phyloP scores from a whole-genome alignment of 2,329 filamentous ascomycete species.

The Aspergillus jensenii region DNA sequence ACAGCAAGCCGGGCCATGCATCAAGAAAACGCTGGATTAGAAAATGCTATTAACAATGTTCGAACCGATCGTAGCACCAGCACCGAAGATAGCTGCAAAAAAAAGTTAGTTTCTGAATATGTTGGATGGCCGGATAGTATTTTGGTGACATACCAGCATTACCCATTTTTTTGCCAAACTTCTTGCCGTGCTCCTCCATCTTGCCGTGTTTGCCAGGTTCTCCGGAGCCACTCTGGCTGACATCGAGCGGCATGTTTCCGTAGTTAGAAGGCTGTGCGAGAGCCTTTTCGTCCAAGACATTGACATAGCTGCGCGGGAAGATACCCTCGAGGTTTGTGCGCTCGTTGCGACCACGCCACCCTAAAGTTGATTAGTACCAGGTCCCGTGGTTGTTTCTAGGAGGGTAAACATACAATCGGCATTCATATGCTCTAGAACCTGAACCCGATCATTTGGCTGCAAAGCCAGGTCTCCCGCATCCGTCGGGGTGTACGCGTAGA shows the following conservation, averaged over 20 bases:
- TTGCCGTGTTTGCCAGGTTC: conserved; percentile 55
- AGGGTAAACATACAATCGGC: conserved; percentile 65
- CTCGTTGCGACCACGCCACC: conserved; percentile 82
- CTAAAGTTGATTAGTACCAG: conserved; percentile 28
- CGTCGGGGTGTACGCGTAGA: conserved; percentile 78
- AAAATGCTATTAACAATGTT: conserved; percentile 92
- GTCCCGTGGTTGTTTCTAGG: background rate
- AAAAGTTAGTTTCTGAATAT: conserved; percentile 19
- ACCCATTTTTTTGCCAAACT: conserved; percentile 93
- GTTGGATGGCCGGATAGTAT: background rate
- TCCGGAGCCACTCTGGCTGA: conserved; percentile 58
- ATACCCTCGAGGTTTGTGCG: conserved; percentile 85
- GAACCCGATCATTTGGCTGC: conserved; percentile 75
- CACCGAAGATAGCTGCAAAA: conserved; percentile 77
- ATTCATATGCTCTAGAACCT: conserved; percentile 91
- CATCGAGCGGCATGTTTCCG: conserved; percentile 71
- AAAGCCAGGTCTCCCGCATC: conserved; percentile 82
- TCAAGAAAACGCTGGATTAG: conserved; percentile 44
- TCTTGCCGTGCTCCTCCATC: conserved; percentile 77
- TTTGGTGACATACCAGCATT: conserved; percentile 54
- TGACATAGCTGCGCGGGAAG: conserved; percentile 90
- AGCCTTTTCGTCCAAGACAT: conserved; percentile 64
- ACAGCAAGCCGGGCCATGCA: conserved; percentile 1
- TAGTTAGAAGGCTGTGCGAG: conserved; percentile 43
- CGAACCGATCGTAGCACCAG: conserved; percentile 84